These are phyloP conservation scores for Xylaria digitata DNA, from an alignment of 2,329 filamentous ascomycete species.

Conservation along the genomic window DNA sequence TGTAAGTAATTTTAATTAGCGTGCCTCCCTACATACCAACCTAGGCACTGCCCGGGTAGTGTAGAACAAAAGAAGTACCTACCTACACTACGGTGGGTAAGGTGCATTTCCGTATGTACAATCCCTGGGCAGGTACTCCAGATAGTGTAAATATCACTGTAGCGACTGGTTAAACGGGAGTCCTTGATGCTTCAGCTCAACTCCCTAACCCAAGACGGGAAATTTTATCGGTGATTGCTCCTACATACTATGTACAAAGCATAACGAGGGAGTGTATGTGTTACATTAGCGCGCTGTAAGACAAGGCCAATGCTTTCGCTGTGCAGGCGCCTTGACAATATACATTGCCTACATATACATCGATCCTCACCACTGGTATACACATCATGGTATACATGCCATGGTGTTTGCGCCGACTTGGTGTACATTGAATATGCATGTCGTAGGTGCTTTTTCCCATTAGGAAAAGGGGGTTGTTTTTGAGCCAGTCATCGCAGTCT, in stretches of 20 bases:
- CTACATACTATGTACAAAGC: not conserved
- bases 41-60: too few species aligned
- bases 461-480: not conserved
- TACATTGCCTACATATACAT: not conserved
- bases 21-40: too few species aligned
- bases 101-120: too few species aligned
- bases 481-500: not conserved
- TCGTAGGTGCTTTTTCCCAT: too few species aligned
- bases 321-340: not conserved
- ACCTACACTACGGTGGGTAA: too few species aligned
- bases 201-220: constrained; percentile 28
- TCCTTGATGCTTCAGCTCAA: constrained; percentile 33
- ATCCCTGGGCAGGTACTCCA: too few species aligned
- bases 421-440: too few species aligned
- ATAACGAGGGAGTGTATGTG: constrained; percentile 13
- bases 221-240: constrained; percentile 22
- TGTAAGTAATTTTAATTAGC: too few species aligned
- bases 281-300: constrained; percentile 16
- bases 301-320: constrained; percentile 11
- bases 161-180: constrained; percentile 28
- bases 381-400: too few species aligned
- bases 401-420: too few species aligned
- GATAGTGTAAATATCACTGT: not conserved
- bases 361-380: too few species aligned
- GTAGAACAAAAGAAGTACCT: too few species aligned